Conservation (phyloP, 2,329 filamentous ascomycete species). For the Verticillium klebahnii region DNA sequence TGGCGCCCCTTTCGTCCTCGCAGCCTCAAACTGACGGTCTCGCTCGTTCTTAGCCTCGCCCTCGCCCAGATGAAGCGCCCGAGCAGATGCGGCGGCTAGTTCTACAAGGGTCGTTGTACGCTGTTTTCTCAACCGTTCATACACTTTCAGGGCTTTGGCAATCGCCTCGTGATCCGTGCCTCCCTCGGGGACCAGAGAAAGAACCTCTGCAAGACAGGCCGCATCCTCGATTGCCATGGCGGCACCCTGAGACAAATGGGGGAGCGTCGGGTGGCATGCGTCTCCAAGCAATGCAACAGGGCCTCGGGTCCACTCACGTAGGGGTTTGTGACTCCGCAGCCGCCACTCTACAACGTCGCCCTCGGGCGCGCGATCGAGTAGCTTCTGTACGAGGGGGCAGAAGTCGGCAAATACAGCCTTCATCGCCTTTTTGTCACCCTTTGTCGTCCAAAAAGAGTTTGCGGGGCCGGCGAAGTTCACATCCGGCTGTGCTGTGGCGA, state of each 20-base stretch:
- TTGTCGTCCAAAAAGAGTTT: slow-evolving; percentile 58
- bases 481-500: slow-evolving; percentile 59
- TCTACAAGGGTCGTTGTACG: slow-evolving; percentile 37
- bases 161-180: background rate
- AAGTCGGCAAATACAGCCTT: slow-evolving; percentile 55
- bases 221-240: slow-evolving; percentile 66
- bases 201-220: slow-evolving; percentile 21
- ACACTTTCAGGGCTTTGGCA: background rate
- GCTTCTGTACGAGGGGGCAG: slow-evolving; percentile 53
- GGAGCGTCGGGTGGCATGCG: slow-evolving; percentile 64
- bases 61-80: slow-evolving; percentile 54
- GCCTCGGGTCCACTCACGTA: slow-evolving; percentile 57
- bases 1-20: slow-evolving; percentile 39
- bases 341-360: slow-evolving; percentile 64
- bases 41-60: slow-evolving; percentile 55
- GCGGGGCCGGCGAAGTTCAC: slow-evolving; percentile 44
- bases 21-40: slow-evolving; percentile 49
- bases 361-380: slow-evolving; percentile 59
- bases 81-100: slow-evolving; percentile 45
- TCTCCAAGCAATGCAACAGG: slow-evolving; percentile 55
- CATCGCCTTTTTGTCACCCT: slow-evolving; percentile 57
- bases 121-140: background rate
- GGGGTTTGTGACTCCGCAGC: slow-evolving; percentile 54
- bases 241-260: slow-evolving; percentile 62
- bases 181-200: background rate